Base-by-base conservation (phyloP, 2,329 filamentous ascomycete genomes). In the Alternaria gaisen region DNA sequence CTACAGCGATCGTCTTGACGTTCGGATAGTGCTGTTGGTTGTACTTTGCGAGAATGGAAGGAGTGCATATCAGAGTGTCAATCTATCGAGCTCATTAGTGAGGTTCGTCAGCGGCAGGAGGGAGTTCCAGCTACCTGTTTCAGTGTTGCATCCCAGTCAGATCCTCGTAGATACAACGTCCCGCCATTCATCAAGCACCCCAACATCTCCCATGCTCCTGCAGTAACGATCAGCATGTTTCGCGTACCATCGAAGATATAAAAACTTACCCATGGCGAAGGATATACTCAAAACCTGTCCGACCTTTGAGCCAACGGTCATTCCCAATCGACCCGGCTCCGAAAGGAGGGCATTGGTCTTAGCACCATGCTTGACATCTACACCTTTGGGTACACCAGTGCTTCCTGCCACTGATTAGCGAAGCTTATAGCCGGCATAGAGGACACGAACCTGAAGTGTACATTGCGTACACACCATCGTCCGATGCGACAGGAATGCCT, bases 141-240 rank as follows among this genome's bases (percentile, higher is more conserved):
- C 5, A 87, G 74, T 8, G 82, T 81, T 4, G 79, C 73, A 40
- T 80, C 73, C 85, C 85, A 87, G 46, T 80, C 73, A 3, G 83
- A 81, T 2, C 83, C 84, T 44, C 86, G 79, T 42, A 87, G 77
- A 46, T 85, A 77, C 44, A 88, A 75, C 4, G 85, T 87, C 5
- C 86, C 86, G 20, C 86, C 86, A 48, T 87, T 88, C 75, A 85
- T 85, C 24, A 88, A 74, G 53, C 82, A 84, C 1, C 80, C 82
- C 9, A 88, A 80, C n/a, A 88, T 84, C 63, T 88, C 86, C 86
- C 86, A 88, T 12, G 86, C 85, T 22, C 84, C 86, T 87, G 41
- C 20, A 34, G 7, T 18, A 51, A 54, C 5, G 47, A 60, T 53
- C 47, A 53, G 54, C 36, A 48, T n/a, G 10, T 42, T 14, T 38